Percentiles rank a stretch among this genome's conserved stretches.
These are phyloP conservation scores for Lichtheimia corymbifera DNA, from an alignment of 371 early-diverging fungal genomes.

Conservation along the genomic window DNA sequence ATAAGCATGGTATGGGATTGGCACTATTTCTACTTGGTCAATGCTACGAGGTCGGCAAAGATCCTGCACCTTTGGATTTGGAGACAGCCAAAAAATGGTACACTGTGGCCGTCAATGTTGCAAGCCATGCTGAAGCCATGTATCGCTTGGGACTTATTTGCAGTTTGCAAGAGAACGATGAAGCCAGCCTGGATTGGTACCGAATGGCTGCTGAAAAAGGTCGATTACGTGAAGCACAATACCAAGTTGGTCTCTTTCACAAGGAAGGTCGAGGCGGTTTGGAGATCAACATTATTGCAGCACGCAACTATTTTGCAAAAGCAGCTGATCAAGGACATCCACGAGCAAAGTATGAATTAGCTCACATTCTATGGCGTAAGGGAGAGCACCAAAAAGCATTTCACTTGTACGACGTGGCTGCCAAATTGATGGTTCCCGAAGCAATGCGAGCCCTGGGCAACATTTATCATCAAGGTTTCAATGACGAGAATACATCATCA, in stretches of 20 bases:
- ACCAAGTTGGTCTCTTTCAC: slow-evolving; percentile 32
- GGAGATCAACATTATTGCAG: slow-evolving; percentile 24
- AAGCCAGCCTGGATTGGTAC: slow-evolving; percentile 31
- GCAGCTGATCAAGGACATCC: slow-evolving; percentile 36
- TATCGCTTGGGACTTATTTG: slow-evolving; percentile 14
- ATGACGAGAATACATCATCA: slow-evolving; percentile 6
- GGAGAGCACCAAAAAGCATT: slow-evolving; percentile 27
- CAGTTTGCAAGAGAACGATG: slow-evolving; percentile 9
- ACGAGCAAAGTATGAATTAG: slow-evolving; percentile 31
- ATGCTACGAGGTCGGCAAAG: slow-evolving; percentile 22
- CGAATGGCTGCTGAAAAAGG: slow-evolving; percentile 31
- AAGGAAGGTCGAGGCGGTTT: slow-evolving; percentile 26
- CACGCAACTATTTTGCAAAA: slow-evolving; percentile 34
- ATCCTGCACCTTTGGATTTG: slow-evolving; percentile 25
- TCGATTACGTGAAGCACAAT: slow-evolving; percentile 27
- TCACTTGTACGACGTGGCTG: slow-evolving; percentile 22
- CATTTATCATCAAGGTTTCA: slow-evolving; percentile 22
- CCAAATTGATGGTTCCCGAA: slow-evolving; percentile 20
- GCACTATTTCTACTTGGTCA: slow-evolving; percentile 19
- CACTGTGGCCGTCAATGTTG: not conserved
- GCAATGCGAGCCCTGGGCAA: slow-evolving; percentile 18
- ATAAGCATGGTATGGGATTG: slow-evolving; percentile 4
- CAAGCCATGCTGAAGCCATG: slow-evolving; percentile 17
- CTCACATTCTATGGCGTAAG: slow-evolving; percentile 29
- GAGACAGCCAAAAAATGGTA: slow-evolving; percentile 6